Evolutionary conservation across 2,329 filamentous ascomycete species (phyloP).

Genomic region (Biscogniauxia sp.): DNA sequence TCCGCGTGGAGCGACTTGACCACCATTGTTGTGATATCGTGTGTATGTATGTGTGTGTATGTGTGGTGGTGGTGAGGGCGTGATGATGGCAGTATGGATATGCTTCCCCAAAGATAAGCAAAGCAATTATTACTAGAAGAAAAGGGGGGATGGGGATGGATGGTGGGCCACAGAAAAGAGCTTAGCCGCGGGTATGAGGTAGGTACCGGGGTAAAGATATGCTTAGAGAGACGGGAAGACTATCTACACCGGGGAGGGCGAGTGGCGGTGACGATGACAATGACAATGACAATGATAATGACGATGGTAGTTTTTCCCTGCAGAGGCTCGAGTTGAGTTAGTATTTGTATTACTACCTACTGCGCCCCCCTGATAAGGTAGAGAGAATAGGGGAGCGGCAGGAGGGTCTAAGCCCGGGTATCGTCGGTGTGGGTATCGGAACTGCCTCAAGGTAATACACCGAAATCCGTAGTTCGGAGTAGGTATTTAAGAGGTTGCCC

Average conservation of each 20-base stretch:
- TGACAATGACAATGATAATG: not conserved
- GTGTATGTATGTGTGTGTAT: not conserved
- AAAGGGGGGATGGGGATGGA: not conserved
- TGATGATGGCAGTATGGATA: not conserved
- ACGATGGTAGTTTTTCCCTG: not conserved
- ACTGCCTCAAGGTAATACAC: not conserved
- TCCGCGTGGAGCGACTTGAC: constrained; percentile 63
- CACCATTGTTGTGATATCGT: constrained; percentile 63
- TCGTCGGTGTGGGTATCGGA: not conserved
- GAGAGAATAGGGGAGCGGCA: not conserved
- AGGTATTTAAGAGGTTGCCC: too few relatives aligned
- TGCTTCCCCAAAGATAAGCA: not conserved
- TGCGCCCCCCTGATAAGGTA: not conserved
- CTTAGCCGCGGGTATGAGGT: too few relatives aligned
- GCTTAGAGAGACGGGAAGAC: not conserved
- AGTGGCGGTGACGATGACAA: not conserved
- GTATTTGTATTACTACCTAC: not conserved
- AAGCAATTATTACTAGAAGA: too few relatives aligned
- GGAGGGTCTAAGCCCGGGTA: not conserved
- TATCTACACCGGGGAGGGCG: too few relatives aligned
- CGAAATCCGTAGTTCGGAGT: not conserved
- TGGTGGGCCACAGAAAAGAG: too few relatives aligned
- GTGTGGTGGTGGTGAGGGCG: not conserved
- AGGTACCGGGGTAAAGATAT: too few relatives aligned
- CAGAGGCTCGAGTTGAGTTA: not conserved